phyloP scores from a whole-genome alignment of 2,329 filamentous ascomycete genomes.

The Nemania serpens region DNA sequence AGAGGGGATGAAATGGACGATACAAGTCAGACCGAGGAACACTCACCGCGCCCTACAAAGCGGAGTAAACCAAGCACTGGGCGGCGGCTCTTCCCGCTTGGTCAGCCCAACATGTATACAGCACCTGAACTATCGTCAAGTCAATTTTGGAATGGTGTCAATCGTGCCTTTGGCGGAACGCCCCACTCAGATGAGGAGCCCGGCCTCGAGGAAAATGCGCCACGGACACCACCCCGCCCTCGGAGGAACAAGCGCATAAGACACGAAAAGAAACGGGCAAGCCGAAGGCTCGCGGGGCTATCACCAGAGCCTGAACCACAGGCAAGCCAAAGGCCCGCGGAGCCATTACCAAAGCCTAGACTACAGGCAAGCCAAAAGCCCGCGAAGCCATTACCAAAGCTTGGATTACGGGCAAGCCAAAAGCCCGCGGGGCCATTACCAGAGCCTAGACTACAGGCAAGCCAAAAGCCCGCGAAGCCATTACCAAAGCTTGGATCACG shows the following conservation, averaged over 20 bases:
- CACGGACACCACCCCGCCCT: background rate
- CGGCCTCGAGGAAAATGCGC: background rate
- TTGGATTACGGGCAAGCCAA: background rate
- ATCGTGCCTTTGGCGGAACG: too few relatives aligned
- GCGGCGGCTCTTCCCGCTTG: too few relatives aligned
- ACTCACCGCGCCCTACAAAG: background rate
- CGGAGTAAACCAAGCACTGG: background rate
- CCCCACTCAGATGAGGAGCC: background rate
- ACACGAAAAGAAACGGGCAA: background rate
- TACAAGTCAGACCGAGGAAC: background rate
- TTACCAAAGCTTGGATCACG: too few relatives aligned
- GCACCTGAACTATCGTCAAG: too few relatives aligned
- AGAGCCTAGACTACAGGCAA: background rate
- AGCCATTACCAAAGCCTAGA: too few relatives aligned
- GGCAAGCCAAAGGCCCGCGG: too few relatives aligned
- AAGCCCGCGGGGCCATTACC: background rate
- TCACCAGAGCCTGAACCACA: background rate
- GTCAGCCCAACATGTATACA: too few relatives aligned
- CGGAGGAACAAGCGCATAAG: slow-evolving; percentile 5
- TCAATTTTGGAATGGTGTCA: too few relatives aligned
- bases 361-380: background rate
- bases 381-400: background rate
- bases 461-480: too few relatives aligned
- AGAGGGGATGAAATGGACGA: background rate
- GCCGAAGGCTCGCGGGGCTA: slow-evolving; percentile 4